phyloP scores from a whole-genome alignment of 345 rosid species.

The Carallia brachiata region DNA sequence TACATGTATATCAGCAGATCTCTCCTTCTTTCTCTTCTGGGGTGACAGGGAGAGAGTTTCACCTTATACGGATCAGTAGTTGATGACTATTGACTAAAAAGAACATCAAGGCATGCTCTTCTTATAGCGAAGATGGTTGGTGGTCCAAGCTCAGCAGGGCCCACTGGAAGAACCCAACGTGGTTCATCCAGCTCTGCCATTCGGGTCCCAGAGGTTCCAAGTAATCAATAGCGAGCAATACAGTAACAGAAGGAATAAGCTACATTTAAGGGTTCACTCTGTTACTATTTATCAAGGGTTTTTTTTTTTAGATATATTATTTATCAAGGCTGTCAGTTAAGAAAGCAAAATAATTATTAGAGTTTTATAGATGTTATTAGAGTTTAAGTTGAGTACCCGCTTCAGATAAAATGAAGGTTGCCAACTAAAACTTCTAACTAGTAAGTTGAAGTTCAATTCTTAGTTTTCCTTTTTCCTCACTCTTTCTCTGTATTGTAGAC shows the following conservation, averaged over 20 bases:
- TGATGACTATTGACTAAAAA: conserved; percentile 8
- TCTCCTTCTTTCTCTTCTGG: neutral
- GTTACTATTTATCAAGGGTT: neutral
- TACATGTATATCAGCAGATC: neutral
- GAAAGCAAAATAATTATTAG: neutral
- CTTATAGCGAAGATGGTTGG: conserved; percentile 12
- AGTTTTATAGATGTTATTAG: no score
- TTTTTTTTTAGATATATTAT: neutral
- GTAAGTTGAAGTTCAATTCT: no score
- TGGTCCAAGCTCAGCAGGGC: conserved; percentile 13
- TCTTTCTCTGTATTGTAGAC: no score
- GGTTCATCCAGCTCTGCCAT: conserved; percentile 25
- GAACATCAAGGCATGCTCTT: neutral
- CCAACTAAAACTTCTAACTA: no score
- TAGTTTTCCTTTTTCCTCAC: no score
- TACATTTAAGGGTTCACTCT: conserved; percentile 4
- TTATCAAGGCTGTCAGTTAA: neutral
- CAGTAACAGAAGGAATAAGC: conserved; percentile 4
- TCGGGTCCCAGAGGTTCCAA: conserved; percentile 18
- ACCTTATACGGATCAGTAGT: neutral
- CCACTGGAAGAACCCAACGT: conserved; percentile 1
- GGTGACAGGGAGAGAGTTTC: neutral
- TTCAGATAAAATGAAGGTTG: no score
- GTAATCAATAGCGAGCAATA: conserved; percentile 20
- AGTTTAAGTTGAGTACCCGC: no score